Percentiles rank a stretch among this genome's conserved stretches.
Conservation (phyloP, 306 rosid genomes). For the Cyclanthera cordifolia region DNA sequence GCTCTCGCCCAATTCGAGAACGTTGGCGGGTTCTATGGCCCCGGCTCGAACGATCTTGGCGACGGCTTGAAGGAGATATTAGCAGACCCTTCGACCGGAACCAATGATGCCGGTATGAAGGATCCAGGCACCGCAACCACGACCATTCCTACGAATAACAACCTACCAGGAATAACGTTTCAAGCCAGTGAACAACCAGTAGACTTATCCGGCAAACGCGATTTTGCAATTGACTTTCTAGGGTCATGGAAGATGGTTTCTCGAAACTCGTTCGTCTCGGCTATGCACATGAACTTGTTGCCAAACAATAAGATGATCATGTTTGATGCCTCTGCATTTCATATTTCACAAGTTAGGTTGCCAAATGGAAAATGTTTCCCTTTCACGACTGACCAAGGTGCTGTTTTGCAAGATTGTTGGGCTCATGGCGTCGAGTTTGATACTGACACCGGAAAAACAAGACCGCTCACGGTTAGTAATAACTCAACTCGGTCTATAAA, state of each 20-base stretch:
- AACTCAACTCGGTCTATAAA: neutral
- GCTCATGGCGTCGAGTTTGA: conserved; percentile 61
- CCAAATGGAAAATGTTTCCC: conserved; percentile 39
- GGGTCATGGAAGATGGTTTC: conserved; percentile 43
- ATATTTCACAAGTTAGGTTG: conserved; percentile 32
- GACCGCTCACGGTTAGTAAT: conserved; percentile 52
- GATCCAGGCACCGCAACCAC: no score
- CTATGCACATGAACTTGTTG: conserved; percentile 64
- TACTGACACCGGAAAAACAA: conserved; percentile 26
- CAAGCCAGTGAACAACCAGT: no score
- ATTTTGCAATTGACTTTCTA: neutral
- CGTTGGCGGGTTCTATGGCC: neutral
- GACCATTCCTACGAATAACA: no score
- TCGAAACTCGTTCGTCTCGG: conserved; percentile 42
- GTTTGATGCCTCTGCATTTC: conserved; percentile 43
- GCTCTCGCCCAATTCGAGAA: conserved; percentile 5
- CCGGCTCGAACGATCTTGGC: neutral
- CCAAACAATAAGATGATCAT: conserved; percentile 50
- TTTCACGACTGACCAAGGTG: conserved; percentile 4
- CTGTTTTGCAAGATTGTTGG: conserved; percentile 34
- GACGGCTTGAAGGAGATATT: neutral
- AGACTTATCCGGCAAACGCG: neutral
- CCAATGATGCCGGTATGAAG: neutral
- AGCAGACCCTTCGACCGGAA: neutral
- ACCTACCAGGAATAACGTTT: neutral